Conservation (phyloP, 129 eudicot genomes). For the Saposhnikovia divaricata region DNA sequence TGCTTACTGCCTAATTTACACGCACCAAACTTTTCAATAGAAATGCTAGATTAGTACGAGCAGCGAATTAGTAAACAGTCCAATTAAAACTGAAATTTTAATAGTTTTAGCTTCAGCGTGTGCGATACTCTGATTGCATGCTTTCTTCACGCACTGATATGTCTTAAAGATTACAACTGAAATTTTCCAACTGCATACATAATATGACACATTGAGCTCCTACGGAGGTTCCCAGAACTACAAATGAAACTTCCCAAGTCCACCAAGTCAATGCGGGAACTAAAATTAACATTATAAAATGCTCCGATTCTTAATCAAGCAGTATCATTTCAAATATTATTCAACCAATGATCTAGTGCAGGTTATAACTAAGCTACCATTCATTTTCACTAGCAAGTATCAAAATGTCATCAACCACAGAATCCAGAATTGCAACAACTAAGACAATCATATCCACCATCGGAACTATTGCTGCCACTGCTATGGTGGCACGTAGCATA, state of each 20-base stretch:
- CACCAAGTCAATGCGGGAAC: not conserved
- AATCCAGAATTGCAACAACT: not conserved
- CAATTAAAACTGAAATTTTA: too few relatives aligned
- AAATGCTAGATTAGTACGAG: too few relatives aligned
- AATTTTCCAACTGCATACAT: not conserved
- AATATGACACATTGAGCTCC: not conserved
- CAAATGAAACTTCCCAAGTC: not conserved
- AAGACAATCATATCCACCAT: constrained; percentile 14
- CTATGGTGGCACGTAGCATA: constrained; percentile 15
- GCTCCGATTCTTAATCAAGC: not conserved
- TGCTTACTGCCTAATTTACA: not conserved
- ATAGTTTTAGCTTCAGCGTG: too few relatives aligned
- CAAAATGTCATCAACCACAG: not conserved
- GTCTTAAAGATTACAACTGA: not conserved
- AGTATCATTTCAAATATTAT: too few relatives aligned
- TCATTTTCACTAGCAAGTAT: not conserved
- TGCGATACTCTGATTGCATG: not conserved
- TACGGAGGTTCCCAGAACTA: not conserved
- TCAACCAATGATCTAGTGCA: not conserved
- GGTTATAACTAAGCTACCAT: not conserved
- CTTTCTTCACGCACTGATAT: not conserved
- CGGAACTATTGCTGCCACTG: constrained; percentile 13
- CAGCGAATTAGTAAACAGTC: too few relatives aligned
- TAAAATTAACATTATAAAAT: not conserved
- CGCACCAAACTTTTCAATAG: not conserved